Evolutionary conservation across 352 stramenopile genomes (phyloP).

Genomic region (Pythium monospermum): DNA sequence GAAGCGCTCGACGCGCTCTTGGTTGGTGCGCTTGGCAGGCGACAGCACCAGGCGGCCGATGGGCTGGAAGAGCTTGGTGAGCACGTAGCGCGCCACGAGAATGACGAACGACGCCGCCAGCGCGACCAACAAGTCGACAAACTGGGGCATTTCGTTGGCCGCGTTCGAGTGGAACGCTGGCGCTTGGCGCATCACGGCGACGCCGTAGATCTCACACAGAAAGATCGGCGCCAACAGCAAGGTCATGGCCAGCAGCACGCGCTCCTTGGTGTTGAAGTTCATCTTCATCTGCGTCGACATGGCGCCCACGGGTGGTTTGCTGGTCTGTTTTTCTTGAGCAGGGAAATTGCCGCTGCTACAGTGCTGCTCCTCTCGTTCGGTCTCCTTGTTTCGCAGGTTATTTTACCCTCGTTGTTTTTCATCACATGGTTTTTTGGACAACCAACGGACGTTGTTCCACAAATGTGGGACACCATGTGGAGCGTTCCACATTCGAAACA

Average conservation of each 20-base stretch:
- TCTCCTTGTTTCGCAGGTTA: too few relatives aligned
- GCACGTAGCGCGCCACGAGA: conserved; percentile 34
- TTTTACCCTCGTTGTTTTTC: too few relatives aligned
- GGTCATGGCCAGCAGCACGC: conserved; percentile 50
- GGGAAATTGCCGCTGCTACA: too few relatives aligned
- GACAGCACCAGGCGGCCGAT: conserved; percentile 42
- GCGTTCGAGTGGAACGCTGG: conserved; percentile 25
- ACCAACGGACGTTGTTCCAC: too few relatives aligned
- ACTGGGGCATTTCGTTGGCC: conserved; percentile 49
- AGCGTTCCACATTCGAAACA: not conserved
- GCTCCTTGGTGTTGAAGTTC: conserved; percentile 51
- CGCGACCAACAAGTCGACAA: conserved; percentile 33
- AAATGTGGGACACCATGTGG: conserved; percentile 1
- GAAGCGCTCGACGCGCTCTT: conserved; percentile 61
- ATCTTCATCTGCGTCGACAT: conserved; percentile 60
- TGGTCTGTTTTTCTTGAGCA: too few relatives aligned
- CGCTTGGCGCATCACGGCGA: conserved; percentile 33
- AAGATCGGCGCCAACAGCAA: conserved; percentile 58
- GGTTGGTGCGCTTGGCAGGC: conserved; percentile 41
- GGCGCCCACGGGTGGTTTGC: conserved; percentile 13
- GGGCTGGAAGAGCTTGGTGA: conserved; percentile 33
- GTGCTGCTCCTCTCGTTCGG: too few relatives aligned
- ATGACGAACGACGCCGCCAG: conserved; percentile 31
- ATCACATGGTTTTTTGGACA: too few relatives aligned
- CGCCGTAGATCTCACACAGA: conserved; percentile 41